Evolutionary conservation across 2,329 filamentous ascomycete species (phyloP), one percentile per base, ranked within the genome.

Genomic region (Aspergillus alliaceus): DNA sequence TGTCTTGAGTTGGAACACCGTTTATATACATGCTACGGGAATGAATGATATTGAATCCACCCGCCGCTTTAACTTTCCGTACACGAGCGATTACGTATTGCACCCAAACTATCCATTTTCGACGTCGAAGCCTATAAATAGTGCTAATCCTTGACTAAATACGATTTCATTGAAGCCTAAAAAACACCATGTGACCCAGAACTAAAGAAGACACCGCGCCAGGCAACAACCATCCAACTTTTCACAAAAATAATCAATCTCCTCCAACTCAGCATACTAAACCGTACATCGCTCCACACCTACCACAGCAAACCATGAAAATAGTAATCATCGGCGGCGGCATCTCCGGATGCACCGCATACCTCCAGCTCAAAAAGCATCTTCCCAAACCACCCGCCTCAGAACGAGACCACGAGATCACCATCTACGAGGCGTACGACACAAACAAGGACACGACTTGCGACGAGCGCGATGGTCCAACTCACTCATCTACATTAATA

Each of bases 321-420:
- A 76, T 79, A 35, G 66, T 72, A 22, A 77, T 79, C 14, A 65
- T 79, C 35, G 77, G 77, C n/a, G 76, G 66, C 14, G 77, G 75
- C 31, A 77, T 79, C 56, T 68, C 69, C 49, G 77, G 76, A 25
- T 75, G 74, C 51, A 56, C 72, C 11, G 66, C 66, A 37, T 79
- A 78, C 53, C 68, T 79, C 9, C 68, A 70, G 31, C 64, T 79
- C 4, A 69, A 69, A 51, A 78, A 78, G 53, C 72, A 75, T 51
- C 71, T 79, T 8, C 72, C 69, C 4, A 44, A 44, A 18, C 59
- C 64, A 9, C 40, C 53, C n/a, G 15, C 32, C 15, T 46, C 55
- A 1, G 31, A 18, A 15, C n/a, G 42, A 25, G 46, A 51, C 8
- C 68, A 76, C 52, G 62, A 71, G 29, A 70, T 72, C 60, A 70